Conservation (phyloP, 148 eudicot species). For the Heliamphora exappendiculata region DNA sequence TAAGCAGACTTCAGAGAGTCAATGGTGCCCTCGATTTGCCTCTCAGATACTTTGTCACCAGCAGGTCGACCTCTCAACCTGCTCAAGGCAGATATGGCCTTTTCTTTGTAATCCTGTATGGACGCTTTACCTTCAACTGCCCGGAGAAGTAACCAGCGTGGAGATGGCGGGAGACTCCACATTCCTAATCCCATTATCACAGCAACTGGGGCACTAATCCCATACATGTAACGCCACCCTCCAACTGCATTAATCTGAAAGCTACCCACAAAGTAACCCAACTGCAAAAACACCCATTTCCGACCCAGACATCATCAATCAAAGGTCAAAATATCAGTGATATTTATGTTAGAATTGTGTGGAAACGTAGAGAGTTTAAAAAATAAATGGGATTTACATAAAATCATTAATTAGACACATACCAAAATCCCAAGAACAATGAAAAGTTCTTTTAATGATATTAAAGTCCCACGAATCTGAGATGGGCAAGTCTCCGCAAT, state of each 20-base stretch:
- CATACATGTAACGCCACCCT: conserved; percentile 99
- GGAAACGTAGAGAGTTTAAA: not conserved
- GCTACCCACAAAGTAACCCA: conserved; percentile 87
- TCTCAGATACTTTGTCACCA: conserved; percentile 66
- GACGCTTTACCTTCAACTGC: conserved; percentile 80
- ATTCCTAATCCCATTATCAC: conserved; percentile 77
- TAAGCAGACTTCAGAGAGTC: conserved; percentile 66
- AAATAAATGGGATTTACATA: not conserved
- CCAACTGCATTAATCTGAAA: conserved; percentile 62
- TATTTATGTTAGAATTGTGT: not conserved
- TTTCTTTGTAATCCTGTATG: conserved; percentile 59
- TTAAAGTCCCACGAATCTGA: conserved; percentile 89
- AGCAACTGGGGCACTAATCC: conserved; percentile 71
- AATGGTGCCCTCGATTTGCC: conserved; percentile 71
- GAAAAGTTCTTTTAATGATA: conserved; percentile 80
- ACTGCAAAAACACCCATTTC: conserved; percentile 35
- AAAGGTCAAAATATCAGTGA: not conserved
- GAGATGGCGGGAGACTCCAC: conserved; percentile 86
- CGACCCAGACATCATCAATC: not conserved
- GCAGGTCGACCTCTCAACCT: conserved; percentile 73
- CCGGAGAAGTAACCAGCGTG: conserved; percentile 91
- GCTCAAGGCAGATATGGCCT: conserved; percentile 59
- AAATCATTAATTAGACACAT: conserved; percentile 10
- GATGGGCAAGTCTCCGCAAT: conserved; percentile 98
- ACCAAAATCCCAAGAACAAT: conserved; percentile 95